Base-by-base conservation (phyloP, 192 early-diverging fungal species). In the Coemansia sp. region DNA sequence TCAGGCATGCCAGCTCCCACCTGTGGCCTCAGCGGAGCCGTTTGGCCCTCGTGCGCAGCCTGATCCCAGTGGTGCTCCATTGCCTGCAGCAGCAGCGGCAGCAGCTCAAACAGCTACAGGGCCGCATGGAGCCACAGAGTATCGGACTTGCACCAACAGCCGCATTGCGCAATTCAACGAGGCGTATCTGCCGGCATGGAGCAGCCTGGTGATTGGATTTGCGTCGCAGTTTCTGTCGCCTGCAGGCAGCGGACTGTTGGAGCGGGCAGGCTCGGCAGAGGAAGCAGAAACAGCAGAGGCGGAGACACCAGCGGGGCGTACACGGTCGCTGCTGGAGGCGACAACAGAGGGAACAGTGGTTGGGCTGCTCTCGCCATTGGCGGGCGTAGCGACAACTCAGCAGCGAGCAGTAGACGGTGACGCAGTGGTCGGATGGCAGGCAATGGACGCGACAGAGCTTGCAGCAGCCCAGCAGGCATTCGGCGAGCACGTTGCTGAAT, bases 191-290 rank as follows among this genome's bases (percentile, higher is more conserved):
- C 73, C 78, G 0, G 62, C 68, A 44, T 81, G 78, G 78, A 81
- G 67, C 64, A 72, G 69, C 28, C 51, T 75, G 48, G 72, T 81
- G 14, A 58, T 81, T 53, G 78, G 78, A 6, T 81, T 81, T 66
- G 72, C 69, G 6, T 81, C 73, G 68, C 78, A 81, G 69, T 81
- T 81, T 68, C 56, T 81, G 30, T 72, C 78, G 28, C 78, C 78
- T 0, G 67, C 76, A 24, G 67, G 70, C 14, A 79, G 71, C 49
- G 76, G 76, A 41, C 55, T 73, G 19, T 57, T 79, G 2, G 76
- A 79, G 23, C 59, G 63, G 44, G 18, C 30, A 10, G 23, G 7
- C 26, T 3, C 21, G 22, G 34, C 56, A 14, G 34, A 19, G 16
- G 14, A 51, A 67, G 12, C 23, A 51, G 12, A 58, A 14, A 8